phyloP scores from a whole-genome alignment of 441 rosid species.

The Arabidopsis hybrid region DNA sequence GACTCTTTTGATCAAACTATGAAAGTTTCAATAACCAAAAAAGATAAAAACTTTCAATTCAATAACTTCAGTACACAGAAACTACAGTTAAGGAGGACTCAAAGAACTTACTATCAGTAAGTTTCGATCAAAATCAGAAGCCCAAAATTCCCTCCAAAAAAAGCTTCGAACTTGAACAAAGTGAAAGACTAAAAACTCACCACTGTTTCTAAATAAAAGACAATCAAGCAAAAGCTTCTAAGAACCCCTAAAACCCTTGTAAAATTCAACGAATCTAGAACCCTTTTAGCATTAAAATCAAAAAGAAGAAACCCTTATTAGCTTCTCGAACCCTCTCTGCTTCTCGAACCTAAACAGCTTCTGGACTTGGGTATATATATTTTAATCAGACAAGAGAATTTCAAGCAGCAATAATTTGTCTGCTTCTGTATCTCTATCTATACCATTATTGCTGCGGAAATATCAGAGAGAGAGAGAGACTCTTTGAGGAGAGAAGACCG shows the following conservation, averaged over 20 bases:
- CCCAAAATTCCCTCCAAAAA: constrained; percentile 41
- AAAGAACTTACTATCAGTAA: constrained; percentile 5
- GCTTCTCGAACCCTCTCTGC: constrained; percentile 36
- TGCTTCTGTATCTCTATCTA: not conserved
- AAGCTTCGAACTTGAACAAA: constrained; percentile 27
- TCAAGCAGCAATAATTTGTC: constrained; percentile 14
- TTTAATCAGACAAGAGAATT: constrained; percentile 18
- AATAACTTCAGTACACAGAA: not conserved
- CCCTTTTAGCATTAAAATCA: constrained; percentile 12
- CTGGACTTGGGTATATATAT: constrained; percentile 24
- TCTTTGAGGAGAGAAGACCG: constrained; percentile 28
- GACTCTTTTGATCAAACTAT: not conserved
- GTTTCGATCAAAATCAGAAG: constrained; percentile 16
- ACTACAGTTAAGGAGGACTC: not conserved
- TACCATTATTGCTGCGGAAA: constrained; percentile 16
- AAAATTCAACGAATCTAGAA: constrained; percentile 41
- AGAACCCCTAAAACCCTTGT: constrained; percentile 1
- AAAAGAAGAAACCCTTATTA: not conserved
- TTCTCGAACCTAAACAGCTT: constrained; percentile 31
- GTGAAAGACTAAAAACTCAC: not conserved
- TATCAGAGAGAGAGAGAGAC: constrained; percentile 14
- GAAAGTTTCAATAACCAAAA: not conserved
- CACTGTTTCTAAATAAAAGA: constrained; percentile 1
- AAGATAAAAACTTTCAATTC: not conserved
- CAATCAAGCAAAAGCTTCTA: constrained; percentile 29